Evolutionary conservation across 331 rosid species (phyloP), one percentile per base, ranked within the genome.

Genomic region (Erythrophleum ivorense): DNA sequence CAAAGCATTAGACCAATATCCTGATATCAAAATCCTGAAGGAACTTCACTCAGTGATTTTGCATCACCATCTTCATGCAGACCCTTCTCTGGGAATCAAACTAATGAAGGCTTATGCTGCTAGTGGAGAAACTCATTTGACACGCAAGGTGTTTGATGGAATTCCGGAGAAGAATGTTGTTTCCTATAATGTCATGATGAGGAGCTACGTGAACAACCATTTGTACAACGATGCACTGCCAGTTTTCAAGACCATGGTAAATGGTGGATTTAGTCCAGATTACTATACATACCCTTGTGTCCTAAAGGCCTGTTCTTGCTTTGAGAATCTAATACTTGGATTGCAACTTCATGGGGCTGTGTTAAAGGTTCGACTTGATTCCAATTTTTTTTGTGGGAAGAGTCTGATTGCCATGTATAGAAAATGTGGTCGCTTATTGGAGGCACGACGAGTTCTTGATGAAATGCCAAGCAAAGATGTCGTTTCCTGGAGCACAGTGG

Each of bases 311-410:
- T 24, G 1, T 24, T 24, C 29, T 24, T 24, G 84, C 43, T 82
- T 81, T 2, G 84, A 79, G 46, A 59, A 83, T 73, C 75, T 86
- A 76, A 79, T 81, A 80, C 84, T 84, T 10, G 91, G 94, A 43
- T 80, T 83, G 81, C 91, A 90, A 71, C 78, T 90, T 85, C 91
- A 90, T 76, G 85, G 71, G 83, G 29, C 89, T 67, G 82, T 90
- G 14, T 60, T 85, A 71, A 82, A 87, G 83, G 82, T 86, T 80
- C 85, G 89, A 66, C 85, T 84, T 53, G 86, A 74, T 48, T 43
- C 14, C 14, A 87, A 89, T 78, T 75, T 87, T 67, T 90, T 73
- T 80, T 53, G 82, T 63, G 91, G 90, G 57, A 90, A 86, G 82
- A 90, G 88, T 52, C 80, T 90, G 13, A 76, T 90, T 82, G 71